These are phyloP conservation scores for Curvularia spicifera DNA, from an alignment of 2,329 filamentous ascomycete species.

Conservation along the genomic window DNA sequence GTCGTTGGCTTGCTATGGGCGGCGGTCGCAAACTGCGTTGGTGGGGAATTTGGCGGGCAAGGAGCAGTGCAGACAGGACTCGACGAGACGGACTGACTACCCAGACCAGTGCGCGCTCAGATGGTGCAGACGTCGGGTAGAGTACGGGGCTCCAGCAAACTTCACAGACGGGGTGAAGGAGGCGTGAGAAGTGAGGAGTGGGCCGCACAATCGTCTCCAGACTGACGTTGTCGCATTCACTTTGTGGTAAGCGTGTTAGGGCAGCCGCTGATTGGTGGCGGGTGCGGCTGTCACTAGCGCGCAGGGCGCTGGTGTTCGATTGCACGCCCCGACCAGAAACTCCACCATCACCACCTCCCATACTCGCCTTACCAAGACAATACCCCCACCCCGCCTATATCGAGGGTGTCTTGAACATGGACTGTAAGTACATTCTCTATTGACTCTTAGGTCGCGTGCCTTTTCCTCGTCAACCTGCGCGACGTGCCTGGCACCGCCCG, in stretches of 20 bases:
- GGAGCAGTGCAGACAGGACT: constrained; percentile 22
- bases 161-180: constrained; percentile 8
- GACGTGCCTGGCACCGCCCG: constrained; percentile 30
- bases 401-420: constrained; percentile 63
- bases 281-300: constrained; percentile 18
- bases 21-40: constrained; percentile 18
- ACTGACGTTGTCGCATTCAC: constrained; percentile 31
- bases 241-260: constrained; percentile 24
- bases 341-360: constrained; percentile 37
- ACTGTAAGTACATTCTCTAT: constrained; percentile 61
- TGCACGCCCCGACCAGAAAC: constrained; percentile 20
- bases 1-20: constrained; percentile 13
- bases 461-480: constrained; percentile 23
- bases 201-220: constrained; percentile 7
- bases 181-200: constrained; percentile 16
- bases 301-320: constrained; percentile 7
- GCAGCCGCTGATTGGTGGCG: constrained; percentile 28
- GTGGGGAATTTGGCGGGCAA: constrained; percentile 29
- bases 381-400: constrained; percentile 29
- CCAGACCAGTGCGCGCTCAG: constrained; percentile 6
- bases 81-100: constrained; percentile 8
- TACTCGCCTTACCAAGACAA: constrained; percentile 41
- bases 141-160: constrained; percentile 1
- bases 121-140: constrained; percentile 3
- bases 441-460: constrained; percentile 36